Evolutionary conservation across 164 flowering plant species (phyloP), one percentile per base, ranked within the genome.

Genomic region (Vitis riparia): DNA sequence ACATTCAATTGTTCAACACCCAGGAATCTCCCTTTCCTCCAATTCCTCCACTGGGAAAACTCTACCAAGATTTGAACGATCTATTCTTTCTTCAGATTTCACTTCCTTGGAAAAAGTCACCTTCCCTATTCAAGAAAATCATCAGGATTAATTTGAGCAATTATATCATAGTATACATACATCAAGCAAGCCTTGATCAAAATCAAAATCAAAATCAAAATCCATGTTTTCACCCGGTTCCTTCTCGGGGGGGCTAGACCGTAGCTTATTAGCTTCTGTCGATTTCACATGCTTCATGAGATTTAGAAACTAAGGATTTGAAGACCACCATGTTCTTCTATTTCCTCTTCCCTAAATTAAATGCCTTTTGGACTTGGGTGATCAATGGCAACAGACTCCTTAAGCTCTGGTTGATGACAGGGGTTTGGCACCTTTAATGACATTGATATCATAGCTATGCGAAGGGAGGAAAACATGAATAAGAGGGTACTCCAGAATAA

Each of bases 381-480:
- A 75, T 78, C 75, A 70, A 66, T 67, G 23, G 48, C 67, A 12
- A 51, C 44, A 57, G 80, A 59, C 32, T 74, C 68, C 58, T 70
- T 71, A 47, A 8, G 32, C 14, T 75, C 79, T 1, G 51, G 63
- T 61, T 75, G 72, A 27, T 51, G 63, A 12, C 56, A 23, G 11
- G 72, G 82, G 17, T 37, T 72, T 23, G 15, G 66, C 62, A 62
- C 51, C 75, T 65, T 81, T 85, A 44, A 82, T 59, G 29, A 91
- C 81, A 72, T 89, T 91, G 73, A 89, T 86, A 73, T 89, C 80
- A 67, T 27, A 72, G 47, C 15, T 72, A 15, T 89, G 82, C 6
- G 94, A 82, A 30, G 96, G 92, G 15, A 91, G 88, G 66, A 77
- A 86, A 48, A 90, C 90, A 76, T 86, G 82, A 69, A 94, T 89